Base-by-base conservation (phyloP, 306 rosid species). In the Argentina anserina region DNA sequence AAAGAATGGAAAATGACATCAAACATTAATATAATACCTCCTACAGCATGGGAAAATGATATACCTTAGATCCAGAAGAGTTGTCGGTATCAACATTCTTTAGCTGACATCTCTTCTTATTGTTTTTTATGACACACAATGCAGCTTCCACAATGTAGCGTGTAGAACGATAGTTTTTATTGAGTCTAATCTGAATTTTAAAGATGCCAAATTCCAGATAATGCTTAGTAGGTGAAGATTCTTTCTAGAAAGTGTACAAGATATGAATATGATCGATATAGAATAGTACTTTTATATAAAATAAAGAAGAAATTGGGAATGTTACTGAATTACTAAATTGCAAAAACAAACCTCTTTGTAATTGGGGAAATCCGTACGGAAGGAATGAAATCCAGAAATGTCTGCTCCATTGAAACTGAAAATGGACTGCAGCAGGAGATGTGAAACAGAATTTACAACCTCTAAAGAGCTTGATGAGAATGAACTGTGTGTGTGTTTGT, bases 341-440 rank as follows among this genome's bases (percentile, higher is more conserved):
- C 75, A 7, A 78, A 66, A 59, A 67, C 70, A 61, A 58, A 94
- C 98, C 97, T 94, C 98, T 84, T 83, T 94, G 89, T 78, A 74
- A 71, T 84, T 84, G 69, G 97, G 85, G 79, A 89, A 94, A 84
- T 94, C 97, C 45, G 70, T 86, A 77, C 90, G 90, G 55, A 91
- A 94, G 45, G 96, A 94, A 72, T 80, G 81, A 83, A 94, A 91
- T 79, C 98, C 98, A 72, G 96, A 88, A 83, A 81, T 67, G 62
- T 94, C 96, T 42, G 98, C 98, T 77, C 98, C 98, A 11, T 94
- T 94, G 87, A 94, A 94, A 83, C 98, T 86, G 88, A 91, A 94
- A 84, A 94, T 94, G 80, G 98, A 94, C 98, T 94, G 84, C 70
- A 74, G 70, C 45, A 69, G 63, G 70, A 85, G 53, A 78, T 34